Evolutionary conservation across 495 filamentous ascomycete species (phyloP), one percentile per base, ranked within the genome.

Genomic region (Penicilliopsis zonata): DNA sequence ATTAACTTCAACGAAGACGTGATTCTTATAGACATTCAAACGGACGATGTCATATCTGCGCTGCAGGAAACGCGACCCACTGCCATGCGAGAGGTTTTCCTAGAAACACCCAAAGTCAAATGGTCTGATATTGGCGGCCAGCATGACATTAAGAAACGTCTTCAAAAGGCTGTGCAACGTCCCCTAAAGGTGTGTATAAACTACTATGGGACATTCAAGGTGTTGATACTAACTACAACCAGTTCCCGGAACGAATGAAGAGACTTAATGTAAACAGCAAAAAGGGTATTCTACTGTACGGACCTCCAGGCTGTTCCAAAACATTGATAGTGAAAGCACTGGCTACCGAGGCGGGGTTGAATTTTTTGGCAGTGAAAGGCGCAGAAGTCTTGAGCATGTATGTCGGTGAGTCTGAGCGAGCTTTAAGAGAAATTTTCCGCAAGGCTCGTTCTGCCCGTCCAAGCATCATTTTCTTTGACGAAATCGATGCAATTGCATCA

Each of bases 401-500:
- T 56, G 86, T 98, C 14, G 90, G 90, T 33, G 90, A 98, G 56
- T 88, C 86, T 4, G 90, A 98, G 59, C 77, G 87, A 6, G 76
- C 80, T 16, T 66, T 98, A 26, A 72, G 90, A 30, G 82, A 90
- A 28, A 72, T 95, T 6, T 98, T 98, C 55, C 69, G 78, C 31
- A 84, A 86, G 41, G 90, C 90, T 2, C 69, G 84, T 26, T 78
- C 81, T 23, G 90, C 87, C 15, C 76, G 76, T 33, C 90, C 90
- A 3, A 85, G 81, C 50, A 88, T 98, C 50, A 86, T 98, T 37
- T 98, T 98, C 64, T 96, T 98, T 47, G 90, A 98, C 53, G 90
- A 98, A 53, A 92, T 98, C 44, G 90, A 98, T 59, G 77, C 86
- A 4, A 86, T 98, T 36, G 86, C 76, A n/a, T 74, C 78, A 7